Percentiles rank a stretch among this genome's conserved stretches.
phyloP scores from a whole-genome alignment of 176 grass and related monocot species.

The Oropetium thomaeum region DNA sequence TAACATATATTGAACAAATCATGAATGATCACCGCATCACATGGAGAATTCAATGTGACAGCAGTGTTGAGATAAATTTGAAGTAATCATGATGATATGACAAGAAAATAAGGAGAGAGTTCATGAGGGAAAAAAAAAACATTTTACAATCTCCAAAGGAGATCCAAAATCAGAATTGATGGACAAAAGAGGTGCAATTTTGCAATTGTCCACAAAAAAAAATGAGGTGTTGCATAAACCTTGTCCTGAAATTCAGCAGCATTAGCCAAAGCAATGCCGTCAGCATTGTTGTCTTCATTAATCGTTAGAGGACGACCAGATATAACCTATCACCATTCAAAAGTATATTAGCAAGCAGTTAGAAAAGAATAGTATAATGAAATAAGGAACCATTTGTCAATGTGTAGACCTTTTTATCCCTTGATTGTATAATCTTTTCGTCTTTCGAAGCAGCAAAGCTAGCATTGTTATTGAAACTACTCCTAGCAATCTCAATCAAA shows the following conservation, averaged over 20 bases:
- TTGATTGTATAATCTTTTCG: constrained; percentile 68
- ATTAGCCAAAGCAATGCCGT: constrained; percentile 48
- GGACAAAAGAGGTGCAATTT: no score
- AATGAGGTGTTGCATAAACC: constrained; percentile 38
- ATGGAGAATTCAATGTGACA: neutral
- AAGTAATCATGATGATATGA: neutral
- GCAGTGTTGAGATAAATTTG: neutral
- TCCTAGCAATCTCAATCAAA: constrained; percentile 74
- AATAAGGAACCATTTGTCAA: constrained; percentile 10
- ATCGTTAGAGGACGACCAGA: constrained; percentile 47
- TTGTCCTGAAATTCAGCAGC: constrained; percentile 83
- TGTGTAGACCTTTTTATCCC: constrained; percentile 62
- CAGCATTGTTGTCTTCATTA: constrained; percentile 63
- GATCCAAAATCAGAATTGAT: no score
- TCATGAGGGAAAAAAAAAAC: neutral
- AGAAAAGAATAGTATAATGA: neutral
- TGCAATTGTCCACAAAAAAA: no score
- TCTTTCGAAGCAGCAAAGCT: constrained; percentile 50
- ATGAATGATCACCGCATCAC: neutral
- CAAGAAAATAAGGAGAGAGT: neutral
- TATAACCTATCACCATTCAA: constrained; percentile 53
- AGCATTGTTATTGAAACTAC: constrained; percentile 42
- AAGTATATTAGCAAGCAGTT: constrained; percentile 24
- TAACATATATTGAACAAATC: neutral
- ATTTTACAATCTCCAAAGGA: no score